Evolutionary conservation across 1,284 basidiomycete species (phyloP).

Genomic region (Megacollybia platyphylla): DNA sequence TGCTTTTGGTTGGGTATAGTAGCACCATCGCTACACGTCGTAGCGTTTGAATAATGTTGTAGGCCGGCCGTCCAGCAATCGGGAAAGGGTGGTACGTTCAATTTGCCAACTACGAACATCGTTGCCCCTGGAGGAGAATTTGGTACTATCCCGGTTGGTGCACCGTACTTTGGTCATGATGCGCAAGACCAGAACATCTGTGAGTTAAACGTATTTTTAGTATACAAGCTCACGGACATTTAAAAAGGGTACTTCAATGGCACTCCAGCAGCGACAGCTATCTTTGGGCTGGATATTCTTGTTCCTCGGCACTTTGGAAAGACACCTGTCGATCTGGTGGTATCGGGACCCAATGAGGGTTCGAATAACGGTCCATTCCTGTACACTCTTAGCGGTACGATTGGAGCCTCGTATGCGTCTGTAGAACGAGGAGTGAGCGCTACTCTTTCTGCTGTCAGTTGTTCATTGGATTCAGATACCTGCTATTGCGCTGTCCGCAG

Average conservation of each 20-base stretch:
- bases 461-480: slow-evolving; percentile 2
- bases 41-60: background rate
- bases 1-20: slow-evolving; percentile 6
- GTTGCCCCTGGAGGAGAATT: slow-evolving; percentile 8
- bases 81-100: slow-evolving; percentile 7
- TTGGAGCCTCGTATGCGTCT: slow-evolving; percentile 7
- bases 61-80: slow-evolving; percentile 8
- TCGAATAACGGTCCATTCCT: slow-evolving; percentile 6
- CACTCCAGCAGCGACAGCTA: slow-evolving; percentile 7
- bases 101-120: slow-evolving; percentile 7
- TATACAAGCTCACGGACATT: background rate
- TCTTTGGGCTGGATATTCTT: slow-evolving; percentile 7
- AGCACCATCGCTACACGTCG: background rate
- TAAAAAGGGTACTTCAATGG: slow-evolving; percentile 8
- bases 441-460: background rate
- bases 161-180: slow-evolving; percentile 7
- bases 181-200: slow-evolving; percentile 5
- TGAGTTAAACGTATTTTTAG: background rate
- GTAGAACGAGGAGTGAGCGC: slow-evolving; percentile 6
- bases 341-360: slow-evolving; percentile 7
- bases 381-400: slow-evolving; percentile 7
- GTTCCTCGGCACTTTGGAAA: slow-evolving; percentile 5
- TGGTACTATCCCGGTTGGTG: slow-evolving; percentile 6
- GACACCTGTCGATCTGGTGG: slow-evolving; percentile 5
- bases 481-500: slow-evolving; percentile 7